phyloP scores from a whole-genome alignment of 352 stramenopile species.

The Globisporangium yorkense region DNA sequence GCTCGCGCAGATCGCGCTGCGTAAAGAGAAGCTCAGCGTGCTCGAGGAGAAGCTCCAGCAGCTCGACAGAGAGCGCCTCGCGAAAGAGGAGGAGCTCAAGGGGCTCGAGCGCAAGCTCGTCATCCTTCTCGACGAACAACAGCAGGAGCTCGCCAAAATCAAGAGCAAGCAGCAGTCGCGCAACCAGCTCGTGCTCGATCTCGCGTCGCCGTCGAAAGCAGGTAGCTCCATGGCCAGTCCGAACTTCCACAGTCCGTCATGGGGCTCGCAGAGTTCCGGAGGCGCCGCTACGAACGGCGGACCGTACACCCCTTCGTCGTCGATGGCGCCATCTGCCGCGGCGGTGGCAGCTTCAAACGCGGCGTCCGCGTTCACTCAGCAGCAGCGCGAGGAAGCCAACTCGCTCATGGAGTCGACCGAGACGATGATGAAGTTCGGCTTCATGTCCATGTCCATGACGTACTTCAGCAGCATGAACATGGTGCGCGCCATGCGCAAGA shows the following conservation, averaged over 20 bases:
- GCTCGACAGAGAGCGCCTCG: constrained; percentile 81
- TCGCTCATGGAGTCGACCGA: constrained; percentile 94
- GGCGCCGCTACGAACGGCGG: background rate
- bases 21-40: constrained; percentile 83
- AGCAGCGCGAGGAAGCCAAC: constrained; percentile 88
- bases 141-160: constrained; percentile 85
- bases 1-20: constrained; percentile 90
- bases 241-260: constrained; percentile 10
- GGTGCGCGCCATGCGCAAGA: constrained; percentile 94
- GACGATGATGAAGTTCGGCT: constrained; percentile 98
- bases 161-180: constrained; percentile 44
- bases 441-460: constrained; percentile 97
- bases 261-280: constrained; percentile 3
- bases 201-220: constrained; percentile 15
- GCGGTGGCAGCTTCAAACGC: constrained; percentile 11
- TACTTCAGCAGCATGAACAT: constrained; percentile 98
- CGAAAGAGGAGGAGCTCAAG: constrained; percentile 92
- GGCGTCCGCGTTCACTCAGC: constrained; percentile 37
- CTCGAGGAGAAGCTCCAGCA: constrained; percentile 85
- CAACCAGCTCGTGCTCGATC: constrained; percentile 43
- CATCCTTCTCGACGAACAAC: constrained; percentile 92
- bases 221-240: background rate
- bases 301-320: constrained; percentile 3
- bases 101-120: constrained; percentile 92
- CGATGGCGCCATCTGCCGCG: background rate